Evolutionary conservation across 768 basidiomycete genomes (phyloP).

Genomic region (Sporobolomyces roseus): DNA sequence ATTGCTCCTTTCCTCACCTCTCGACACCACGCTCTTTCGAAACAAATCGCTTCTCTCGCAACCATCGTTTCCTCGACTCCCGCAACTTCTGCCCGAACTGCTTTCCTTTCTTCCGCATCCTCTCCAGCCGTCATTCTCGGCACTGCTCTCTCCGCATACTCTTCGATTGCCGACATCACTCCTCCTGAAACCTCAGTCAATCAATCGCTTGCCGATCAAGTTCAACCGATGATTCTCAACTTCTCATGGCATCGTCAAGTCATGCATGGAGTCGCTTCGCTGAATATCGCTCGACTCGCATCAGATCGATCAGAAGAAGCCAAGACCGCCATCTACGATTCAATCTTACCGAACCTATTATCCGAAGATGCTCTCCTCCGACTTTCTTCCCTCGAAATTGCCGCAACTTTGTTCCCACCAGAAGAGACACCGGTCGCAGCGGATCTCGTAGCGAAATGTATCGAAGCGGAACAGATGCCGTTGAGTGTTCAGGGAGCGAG

Average conservation of each 20-base stretch:
- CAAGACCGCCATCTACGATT: slow-evolving; percentile 54
- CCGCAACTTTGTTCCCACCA: slow-evolving; percentile 56
- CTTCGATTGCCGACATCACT: not conserved
- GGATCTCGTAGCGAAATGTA: slow-evolving; percentile 54
- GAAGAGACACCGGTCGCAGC: slow-evolving; percentile 53
- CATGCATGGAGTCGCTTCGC: slow-evolving; percentile 32
- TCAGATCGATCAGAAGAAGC: slow-evolving; percentile 19
- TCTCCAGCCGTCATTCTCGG: slow-evolving; percentile 38
- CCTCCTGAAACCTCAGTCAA: not conserved
- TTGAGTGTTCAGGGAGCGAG: slow-evolving; percentile 75
- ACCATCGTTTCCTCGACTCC: slow-evolving; percentile 31
- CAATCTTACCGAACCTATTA: slow-evolving; percentile 58
- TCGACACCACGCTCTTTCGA: slow-evolving; percentile 13
- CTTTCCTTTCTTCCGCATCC: slow-evolving; percentile 27
- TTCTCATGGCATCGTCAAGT: slow-evolving; percentile 42
- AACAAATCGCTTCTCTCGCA: slow-evolving; percentile 26
- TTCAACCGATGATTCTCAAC: slow-evolving; percentile 36
- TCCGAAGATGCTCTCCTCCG: slow-evolving; percentile 71
- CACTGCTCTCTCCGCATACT: slow-evolving; percentile 26
- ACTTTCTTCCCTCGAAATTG: slow-evolving; percentile 57
- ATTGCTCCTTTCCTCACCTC: slow-evolving; percentile 33
- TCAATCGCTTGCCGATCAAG: slow-evolving; percentile 16
- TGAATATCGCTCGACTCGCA: slow-evolving; percentile 25
- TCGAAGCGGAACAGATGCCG: slow-evolving; percentile 75
- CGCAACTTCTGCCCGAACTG: slow-evolving; percentile 27